phyloP scores from a whole-genome alignment of 345 rosid genomes.

The Citropsis articulata region DNA sequence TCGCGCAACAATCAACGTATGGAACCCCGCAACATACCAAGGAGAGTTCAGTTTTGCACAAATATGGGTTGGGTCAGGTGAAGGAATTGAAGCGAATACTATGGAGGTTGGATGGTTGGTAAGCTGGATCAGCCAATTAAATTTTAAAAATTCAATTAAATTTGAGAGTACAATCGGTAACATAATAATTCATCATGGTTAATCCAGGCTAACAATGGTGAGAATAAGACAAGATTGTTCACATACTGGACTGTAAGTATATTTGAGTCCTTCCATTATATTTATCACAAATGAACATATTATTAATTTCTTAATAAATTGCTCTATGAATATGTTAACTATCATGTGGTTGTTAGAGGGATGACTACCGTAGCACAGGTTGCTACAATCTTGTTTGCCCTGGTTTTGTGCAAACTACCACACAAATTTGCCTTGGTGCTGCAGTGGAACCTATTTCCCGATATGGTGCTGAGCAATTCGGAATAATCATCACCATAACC shows the following conservation, averaged over 20 bases:
- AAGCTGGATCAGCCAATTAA: neutral
- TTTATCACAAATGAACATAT: neutral
- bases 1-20: constrained; percentile 13
- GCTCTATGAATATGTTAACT: no score
- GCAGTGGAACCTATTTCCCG: constrained; percentile 8
- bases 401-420: constrained; percentile 29
- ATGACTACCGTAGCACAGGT: constrained; percentile 20
- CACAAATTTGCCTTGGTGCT: neutral
- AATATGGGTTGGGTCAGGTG: constrained; percentile 13
- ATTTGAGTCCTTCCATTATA: neutral
- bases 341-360: constrained; percentile 7
- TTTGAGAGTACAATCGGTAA: no score
- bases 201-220: neutral
- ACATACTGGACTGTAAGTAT: constrained; percentile 36
- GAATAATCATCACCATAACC: neutral
- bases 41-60: constrained; percentile 17
- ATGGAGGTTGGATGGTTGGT: constrained; percentile 29
- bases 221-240: constrained; percentile 15
- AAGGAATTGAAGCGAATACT: neutral
- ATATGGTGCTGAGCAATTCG: constrained; percentile 15
- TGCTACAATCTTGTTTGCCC: constrained; percentile 36
- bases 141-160: no score
- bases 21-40: constrained; percentile 16
- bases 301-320: no score
- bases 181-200: neutral